Evolutionary conservation across 1,139 yeast species (phyloP), one percentile per base, ranked within the genome.

Genomic region (Taiozyma sp.): DNA sequence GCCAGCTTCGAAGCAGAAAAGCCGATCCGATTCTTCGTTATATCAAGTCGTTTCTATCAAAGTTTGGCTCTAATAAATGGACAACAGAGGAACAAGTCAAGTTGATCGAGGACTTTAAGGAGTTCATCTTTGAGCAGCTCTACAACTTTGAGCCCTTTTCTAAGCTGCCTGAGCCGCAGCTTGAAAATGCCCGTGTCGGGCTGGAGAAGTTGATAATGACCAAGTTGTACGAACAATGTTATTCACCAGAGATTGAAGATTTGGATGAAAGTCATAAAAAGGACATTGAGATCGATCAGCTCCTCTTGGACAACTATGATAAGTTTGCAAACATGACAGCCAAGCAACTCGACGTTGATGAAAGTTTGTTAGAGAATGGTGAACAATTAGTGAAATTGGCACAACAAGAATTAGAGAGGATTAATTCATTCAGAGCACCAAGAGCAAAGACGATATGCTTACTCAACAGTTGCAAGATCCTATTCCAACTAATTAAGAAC

Each of bases 1-100:
- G 76, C 7, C 89, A 86, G 55, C 74, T 95, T 55, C 82, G 85
- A 51, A 77, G 80, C 53, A 85, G 83, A 57, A 74, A 80, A 50
- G 97, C 98, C 2, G 96, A 89, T 53, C 98, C 99, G 0, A 78
- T 91, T 43, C 91, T 93, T 2, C 78, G 91, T 50, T 95, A 91
- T 62, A 80, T 91, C 44, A 81, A 88, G 64, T 90, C 88, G 29
- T 85, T 95, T 61, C 70, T 95, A 46, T 77, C 76, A 34, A 93
- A 89, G 51, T 93, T 93, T 65, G 72, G 77, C 42, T 80, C 83
- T 49, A 55, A 53, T 4, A 46, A 59, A 9, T 88, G 96, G 83
- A 76, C 87, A 0, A 77, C 84, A 1, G 75, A 77, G 4, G 98
- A 93, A 66, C 93, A 93, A 65, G 76, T 79, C 26, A 89, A 88